phyloP scores from a whole-genome alignment of 78 protist species.

The Dictyostelium intermedium region DNA sequence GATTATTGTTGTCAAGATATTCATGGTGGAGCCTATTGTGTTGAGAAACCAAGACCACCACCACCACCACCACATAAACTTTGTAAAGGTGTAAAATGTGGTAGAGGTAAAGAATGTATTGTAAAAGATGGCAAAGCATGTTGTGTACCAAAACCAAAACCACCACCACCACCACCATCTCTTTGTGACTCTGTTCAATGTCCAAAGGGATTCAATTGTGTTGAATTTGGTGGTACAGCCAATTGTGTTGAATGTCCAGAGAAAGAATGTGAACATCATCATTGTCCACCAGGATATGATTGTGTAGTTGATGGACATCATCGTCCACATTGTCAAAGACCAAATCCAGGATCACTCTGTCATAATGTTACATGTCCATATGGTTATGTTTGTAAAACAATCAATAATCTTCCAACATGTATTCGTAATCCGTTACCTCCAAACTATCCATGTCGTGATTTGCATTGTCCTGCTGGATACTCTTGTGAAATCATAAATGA shows the following conservation, averaged over 20 bases:
- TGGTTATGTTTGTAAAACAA: not conserved
- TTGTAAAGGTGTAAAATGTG: not conserved
- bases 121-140: not conserved
- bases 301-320: not conserved
- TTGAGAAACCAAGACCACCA: not conserved
- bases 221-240: not conserved
- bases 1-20: slow-evolving; percentile 4
- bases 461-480: not conserved
- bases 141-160: not conserved
- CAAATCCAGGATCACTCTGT: not conserved
- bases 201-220: slow-evolving; percentile 7
- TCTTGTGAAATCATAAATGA: not conserved
- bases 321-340: not conserved
- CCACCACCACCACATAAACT: slow-evolving; percentile 2
- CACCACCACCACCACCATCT: not conserved
- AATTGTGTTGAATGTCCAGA: not conserved
- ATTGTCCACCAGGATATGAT: slow-evolving; percentile 18
- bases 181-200: slow-evolving; percentile 1
- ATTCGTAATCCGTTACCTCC: not conserved
- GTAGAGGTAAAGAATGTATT: not conserved
- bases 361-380: not conserved
- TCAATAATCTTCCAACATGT: not conserved
- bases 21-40: not conserved
- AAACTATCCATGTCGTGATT: not conserved
- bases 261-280: not conserved